These are phyloP conservation scores for Pichia sp. DNA, from an alignment of 1,139 yeast species.

Conservation along the genomic window DNA sequence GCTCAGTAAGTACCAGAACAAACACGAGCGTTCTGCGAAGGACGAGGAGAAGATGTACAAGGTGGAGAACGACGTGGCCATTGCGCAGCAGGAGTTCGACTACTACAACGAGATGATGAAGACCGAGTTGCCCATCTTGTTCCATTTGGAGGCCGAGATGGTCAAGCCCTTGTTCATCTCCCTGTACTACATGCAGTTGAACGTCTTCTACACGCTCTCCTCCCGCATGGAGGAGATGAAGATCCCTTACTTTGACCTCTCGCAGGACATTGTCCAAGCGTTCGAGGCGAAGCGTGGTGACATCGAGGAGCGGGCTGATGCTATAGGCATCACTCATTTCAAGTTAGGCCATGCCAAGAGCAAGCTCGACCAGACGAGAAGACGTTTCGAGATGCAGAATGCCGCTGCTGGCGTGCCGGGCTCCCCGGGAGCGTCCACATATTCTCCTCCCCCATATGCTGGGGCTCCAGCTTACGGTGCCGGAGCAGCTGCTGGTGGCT, in stretches of 20 bases:
- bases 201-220: slow-evolving; percentile 89
- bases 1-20: slow-evolving; percentile 67
- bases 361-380: slow-evolving; percentile 76
- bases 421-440: background rate
- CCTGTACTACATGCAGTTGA: slow-evolving; percentile 95
- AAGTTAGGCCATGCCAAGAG: slow-evolving; percentile 82
- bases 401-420: slow-evolving; percentile 30
- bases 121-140: slow-evolving; percentile 80
- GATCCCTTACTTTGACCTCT: slow-evolving; percentile 89
- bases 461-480: slow-evolving; percentile 17
- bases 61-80: slow-evolving; percentile 83
- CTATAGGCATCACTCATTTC: slow-evolving; percentile 83
- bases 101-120: slow-evolving; percentile 94
- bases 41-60: slow-evolving; percentile 86
- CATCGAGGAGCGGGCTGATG: slow-evolving; percentile 83
- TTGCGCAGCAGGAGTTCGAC: slow-evolving; percentile 93
- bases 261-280: slow-evolving; percentile 77
- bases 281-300: slow-evolving; percentile 81
- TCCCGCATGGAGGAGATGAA: slow-evolving; percentile 92
- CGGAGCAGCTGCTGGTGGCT: slow-evolving; percentile 18
- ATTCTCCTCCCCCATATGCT: slow-evolving; percentile 9
- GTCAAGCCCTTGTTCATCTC: slow-evolving; percentile 91
- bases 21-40: slow-evolving; percentile 71
- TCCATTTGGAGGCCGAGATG: slow-evolving; percentile 84
- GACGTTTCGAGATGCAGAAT: slow-evolving; percentile 56